Percentiles rank a stretch among this genome's conserved stretches.
Conservation (phyloP, 208 protist species). For the Acanthamoeba royreba region DNA sequence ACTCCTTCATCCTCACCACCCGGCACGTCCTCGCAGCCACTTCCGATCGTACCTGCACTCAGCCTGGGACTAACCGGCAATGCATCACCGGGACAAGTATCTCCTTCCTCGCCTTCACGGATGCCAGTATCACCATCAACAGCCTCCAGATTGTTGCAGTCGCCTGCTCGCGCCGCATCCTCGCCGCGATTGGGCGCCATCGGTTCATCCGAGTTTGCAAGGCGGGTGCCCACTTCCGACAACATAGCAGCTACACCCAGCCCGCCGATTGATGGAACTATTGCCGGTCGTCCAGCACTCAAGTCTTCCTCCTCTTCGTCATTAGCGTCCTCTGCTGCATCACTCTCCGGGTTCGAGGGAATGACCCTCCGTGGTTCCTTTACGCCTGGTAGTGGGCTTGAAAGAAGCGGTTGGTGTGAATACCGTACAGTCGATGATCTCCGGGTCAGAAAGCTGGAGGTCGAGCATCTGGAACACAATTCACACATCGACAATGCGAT, state of each 20-base stretch:
- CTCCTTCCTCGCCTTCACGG: neutral
- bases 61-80: no score
- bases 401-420: neutral
- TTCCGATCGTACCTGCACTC: no score
- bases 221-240: neutral
- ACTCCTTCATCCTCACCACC: neutral
- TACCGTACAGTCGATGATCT: neutral
- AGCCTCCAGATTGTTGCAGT: neutral
- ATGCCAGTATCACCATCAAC: neutral
- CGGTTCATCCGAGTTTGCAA: neutral
- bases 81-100: no score
- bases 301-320: neutral
- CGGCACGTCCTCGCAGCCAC: no score
- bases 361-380: neutral
- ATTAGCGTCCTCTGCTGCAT: neutral
- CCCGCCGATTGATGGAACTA: neutral
- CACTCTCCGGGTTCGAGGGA: neutral
- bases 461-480: neutral
- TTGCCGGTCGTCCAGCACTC: no score
- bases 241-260: neutral
- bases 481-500: neutral
- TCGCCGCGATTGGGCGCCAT: neutral
- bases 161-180: neutral
- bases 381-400: no score
- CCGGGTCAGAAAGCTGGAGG: neutral